These are phyloP conservation scores for Apophysomyces elegans DNA, from an alignment of 371 early-diverging fungal genomes.

Conservation along the genomic window DNA sequence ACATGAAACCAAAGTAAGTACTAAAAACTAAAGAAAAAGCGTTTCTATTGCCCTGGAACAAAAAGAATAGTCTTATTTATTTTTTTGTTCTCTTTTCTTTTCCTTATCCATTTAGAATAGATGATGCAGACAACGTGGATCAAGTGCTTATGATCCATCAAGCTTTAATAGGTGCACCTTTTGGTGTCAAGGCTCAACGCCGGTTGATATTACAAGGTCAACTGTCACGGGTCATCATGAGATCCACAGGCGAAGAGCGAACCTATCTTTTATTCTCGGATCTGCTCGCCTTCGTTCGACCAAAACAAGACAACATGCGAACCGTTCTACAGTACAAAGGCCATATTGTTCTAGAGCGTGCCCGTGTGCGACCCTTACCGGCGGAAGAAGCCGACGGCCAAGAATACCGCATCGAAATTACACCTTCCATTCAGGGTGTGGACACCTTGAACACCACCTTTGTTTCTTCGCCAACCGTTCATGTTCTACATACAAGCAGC, in stretches of 20 bases:
- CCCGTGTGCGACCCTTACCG: constrained; percentile 32
- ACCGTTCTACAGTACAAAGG: constrained; percentile 45
- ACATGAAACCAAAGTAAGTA: constrained; percentile 39
- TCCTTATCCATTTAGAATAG: constrained; percentile 22
- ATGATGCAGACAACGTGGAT: constrained; percentile 47
- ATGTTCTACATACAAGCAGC: constrained; percentile 28
- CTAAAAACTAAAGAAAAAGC: background rate
- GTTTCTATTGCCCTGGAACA: background rate
- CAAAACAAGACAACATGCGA: constrained; percentile 29
- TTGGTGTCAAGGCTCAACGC: constrained; percentile 43
- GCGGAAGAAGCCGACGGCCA: constrained; percentile 35
- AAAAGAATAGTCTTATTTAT: constrained; percentile 7
- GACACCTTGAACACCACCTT: constrained; percentile 45
- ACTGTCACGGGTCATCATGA: constrained; percentile 30
- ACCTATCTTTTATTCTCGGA: constrained; percentile 47
- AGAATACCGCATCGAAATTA: constrained; percentile 39
- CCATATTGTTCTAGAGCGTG: constrained; percentile 34
- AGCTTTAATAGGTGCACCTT: constrained; percentile 39
- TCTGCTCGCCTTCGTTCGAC: constrained; percentile 39
- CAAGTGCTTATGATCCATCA: constrained; percentile 50
- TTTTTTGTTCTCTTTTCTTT: background rate
- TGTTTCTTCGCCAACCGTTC: constrained; percentile 35
- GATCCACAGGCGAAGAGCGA: constrained; percentile 38
- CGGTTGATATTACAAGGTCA: constrained; percentile 40
- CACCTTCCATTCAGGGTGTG: constrained; percentile 41